Evolutionary conservation across 768 basidiomycete genomes (phyloP).

Genomic region (Termitomyces titanicus): DNA sequence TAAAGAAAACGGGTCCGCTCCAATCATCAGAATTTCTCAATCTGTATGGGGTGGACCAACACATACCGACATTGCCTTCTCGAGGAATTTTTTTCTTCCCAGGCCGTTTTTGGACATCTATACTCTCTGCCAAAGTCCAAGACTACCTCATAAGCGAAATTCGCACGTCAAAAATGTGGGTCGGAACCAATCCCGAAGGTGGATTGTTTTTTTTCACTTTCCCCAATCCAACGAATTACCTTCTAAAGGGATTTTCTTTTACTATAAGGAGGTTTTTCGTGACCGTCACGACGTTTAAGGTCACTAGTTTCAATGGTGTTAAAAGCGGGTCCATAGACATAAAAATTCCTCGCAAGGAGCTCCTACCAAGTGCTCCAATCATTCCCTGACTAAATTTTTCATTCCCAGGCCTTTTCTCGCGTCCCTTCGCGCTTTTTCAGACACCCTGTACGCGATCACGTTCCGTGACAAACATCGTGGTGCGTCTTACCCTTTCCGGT

Average conservation of each 20-base stretch:
- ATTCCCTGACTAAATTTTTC: background rate
- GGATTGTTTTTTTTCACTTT: slow-evolving; percentile 17
- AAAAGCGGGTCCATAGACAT: slow-evolving; percentile 12
- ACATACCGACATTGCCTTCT: slow-evolving; percentile 11
- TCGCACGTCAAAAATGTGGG: slow-evolving; percentile 23
- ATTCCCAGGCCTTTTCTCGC: slow-evolving; percentile 1
- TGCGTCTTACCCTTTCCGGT: slow-evolving; percentile 17
- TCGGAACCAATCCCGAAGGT: slow-evolving; percentile 25
- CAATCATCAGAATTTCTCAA: slow-evolving; percentile 17
- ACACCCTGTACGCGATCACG: slow-evolving; percentile 11
- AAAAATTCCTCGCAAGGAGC: slow-evolving; percentile 13
- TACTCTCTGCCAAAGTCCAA: slow-evolving; percentile 8
- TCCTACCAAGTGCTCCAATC: slow-evolving; percentile 3
- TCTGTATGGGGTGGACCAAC: slow-evolving; percentile 8
- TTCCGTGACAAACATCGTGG: slow-evolving; percentile 14
- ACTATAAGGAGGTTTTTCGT: slow-evolving; percentile 4
- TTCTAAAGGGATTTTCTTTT: slow-evolving; percentile 13
- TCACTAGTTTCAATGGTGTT: slow-evolving; percentile 13
- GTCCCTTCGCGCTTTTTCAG: background rate
- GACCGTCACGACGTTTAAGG: slow-evolving; percentile 12
- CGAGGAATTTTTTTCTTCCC: slow-evolving; percentile 7
- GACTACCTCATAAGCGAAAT: slow-evolving; percentile 3
- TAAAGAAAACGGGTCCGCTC: slow-evolving; percentile 19
- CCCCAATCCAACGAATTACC: slow-evolving; percentile 16
- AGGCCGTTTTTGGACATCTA: slow-evolving; percentile 5